Evolutionary conservation across 129 eudicot species (phyloP), one percentile per base, ranked within the genome.

Genomic region (Flaveria sonorensis): DNA sequence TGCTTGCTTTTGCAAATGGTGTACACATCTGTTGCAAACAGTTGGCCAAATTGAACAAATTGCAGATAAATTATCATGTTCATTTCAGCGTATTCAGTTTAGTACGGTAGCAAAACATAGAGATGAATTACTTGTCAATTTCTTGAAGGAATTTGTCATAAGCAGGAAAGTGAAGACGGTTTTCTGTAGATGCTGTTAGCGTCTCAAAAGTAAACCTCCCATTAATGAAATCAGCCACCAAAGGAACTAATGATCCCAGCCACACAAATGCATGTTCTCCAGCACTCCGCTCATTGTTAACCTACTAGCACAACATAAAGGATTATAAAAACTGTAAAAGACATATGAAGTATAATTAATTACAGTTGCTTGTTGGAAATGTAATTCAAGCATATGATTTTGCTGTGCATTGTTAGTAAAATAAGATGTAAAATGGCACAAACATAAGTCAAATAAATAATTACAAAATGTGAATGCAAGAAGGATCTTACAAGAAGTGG

Each of bases 241-340:
- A 68, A 9, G 96, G 96, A 73, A 87, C 84, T 53, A 90, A 83
- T 50, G 91, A 83, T 36, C 83, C 97, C 82, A 93, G 67, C 98
- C 98, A 93, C 78, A 93, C 95, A 87, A 88, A 90, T 36, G 95
- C 85, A 36, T 84, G 86, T 85, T 93, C 92, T 75, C 87, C 88
- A 3, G 72, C 97, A 73, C 84, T 89, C 12, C 84, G 86, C 64
- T 78, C 86, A 74, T 81, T 30, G 62, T 93, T 92, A 87, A 90
- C 97, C 98, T 93, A 63, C 75, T 72, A 75, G 63, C 14, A 40
- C 66, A 81, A 20, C 8, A 59, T 68, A 79, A 6, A 12, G 9
- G 13, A 61, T 70, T 60, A 78, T 12, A 57, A 46, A 10, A 43
- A 69, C 56, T 36, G 42, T 26, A 28, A 46, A 18, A 24, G 15